Evolutionary conservation across 495 filamentous ascomycete genomes (phyloP), one percentile per base, ranked within the genome.

Genomic region (Chaetomium cochliodes): DNA sequence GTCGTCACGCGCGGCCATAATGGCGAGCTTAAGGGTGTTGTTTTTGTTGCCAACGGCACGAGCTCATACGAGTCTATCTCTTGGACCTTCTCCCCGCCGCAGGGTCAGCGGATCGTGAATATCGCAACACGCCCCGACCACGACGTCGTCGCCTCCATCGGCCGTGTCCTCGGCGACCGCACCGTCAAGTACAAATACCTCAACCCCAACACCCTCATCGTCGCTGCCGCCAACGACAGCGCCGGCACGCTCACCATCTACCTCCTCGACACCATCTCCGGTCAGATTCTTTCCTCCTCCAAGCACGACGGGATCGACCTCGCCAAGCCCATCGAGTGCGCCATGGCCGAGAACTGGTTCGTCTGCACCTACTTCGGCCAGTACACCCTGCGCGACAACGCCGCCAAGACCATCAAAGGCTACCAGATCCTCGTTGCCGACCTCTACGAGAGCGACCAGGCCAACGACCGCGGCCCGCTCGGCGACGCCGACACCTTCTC

Each of bases 121-220:
- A 81, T 93, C 33, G 87, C 85, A 16, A 76, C 87, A 28, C 83
- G 90, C 37, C 87, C 92, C 16, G 68, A 81, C 8, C 88, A 94
- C 67, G 93, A 98, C 65, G 91, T 91, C 4, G 88, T 97, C 50
- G 93, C 96, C 12, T 97, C 94, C 0, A 97, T 99, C 62, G 94
- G 96, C 52, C 89, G 91, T 64, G 94, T 96, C 22, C 85, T 98
- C 39, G 92, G 92, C 57, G 88, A 98, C 70, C 88, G 94, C 22
- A 89, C 87, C 1, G 94, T 99, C 47, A 82, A 96, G 64, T 99
- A 98, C 85, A 99, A 99, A 79, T 97, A 97, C 74, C 79, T 99
- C 26, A 94, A 92, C 77, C 88, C 90, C 1, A 97, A 98, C 75
- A 80, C 93, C 6, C 79, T 92, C 8, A 85, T 96, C 0, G 80